Evolutionary conservation across 177 flowering plant genomes (phyloP), one percentile per base, ranked within the genome.

Genomic region (Vitis hybrid): DNA sequence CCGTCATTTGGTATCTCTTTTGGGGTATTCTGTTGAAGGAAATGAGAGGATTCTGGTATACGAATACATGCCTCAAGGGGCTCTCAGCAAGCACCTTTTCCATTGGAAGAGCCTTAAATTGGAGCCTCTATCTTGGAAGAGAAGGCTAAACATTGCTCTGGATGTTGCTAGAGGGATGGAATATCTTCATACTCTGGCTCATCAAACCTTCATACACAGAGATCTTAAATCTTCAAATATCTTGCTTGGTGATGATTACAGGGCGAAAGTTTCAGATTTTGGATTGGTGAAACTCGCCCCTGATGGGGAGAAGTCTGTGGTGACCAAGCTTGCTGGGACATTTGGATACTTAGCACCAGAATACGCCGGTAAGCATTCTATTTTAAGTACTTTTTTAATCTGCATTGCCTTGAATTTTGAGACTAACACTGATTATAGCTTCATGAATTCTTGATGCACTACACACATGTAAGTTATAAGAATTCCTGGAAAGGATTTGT

Each of bases 111-210:
- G 67, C 74, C 70, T 83, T 51, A 73, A 86, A 19, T 39, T 95
- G 76, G 98, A 93, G 78, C 99, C 99, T 61, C 84, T 95, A 2
- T 88, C 98, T 68, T 93, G 99, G 99, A 91, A 89, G 80, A 85
- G 88, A 75, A 83, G 99, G 87, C 81, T 95, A 29, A 91, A 83
- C 62, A 87, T 95, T 77, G 99, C 96, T 6, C 76, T 95, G 73
- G 99, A 94, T 84, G 98, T 94, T 8, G 98, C 97, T 62, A 83
- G 98, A 76, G 98, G 91, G 51, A 77, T 94, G 94, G 98, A 94
- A 64, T 94, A 94, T 80, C 93, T 94, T 68, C 98, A 94, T 74
- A 85, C 53, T 56, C 67, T 94, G 49, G 98, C 97, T 58, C 94
- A 89, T 56, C 88, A 85, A 68, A 89, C 95, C 81, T 94, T 94